Conservation (phyloP, 495 filamentous ascomycete species). For the Lichina pygmaea region DNA sequence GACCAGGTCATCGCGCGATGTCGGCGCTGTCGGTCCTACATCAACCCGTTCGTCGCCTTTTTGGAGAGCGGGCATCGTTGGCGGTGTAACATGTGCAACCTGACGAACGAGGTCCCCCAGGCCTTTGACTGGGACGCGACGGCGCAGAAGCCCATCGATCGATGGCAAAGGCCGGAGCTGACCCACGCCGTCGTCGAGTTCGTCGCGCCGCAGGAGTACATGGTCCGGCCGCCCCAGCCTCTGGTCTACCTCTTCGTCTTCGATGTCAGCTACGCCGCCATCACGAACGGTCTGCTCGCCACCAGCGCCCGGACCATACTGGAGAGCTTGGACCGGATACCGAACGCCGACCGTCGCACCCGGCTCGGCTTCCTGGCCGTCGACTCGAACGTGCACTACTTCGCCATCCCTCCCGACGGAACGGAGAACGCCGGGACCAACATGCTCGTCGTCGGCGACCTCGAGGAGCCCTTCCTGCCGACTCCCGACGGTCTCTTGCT, state of each 20-base stretch:
- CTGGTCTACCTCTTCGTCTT: constrained; percentile 95
- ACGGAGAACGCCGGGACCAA: constrained; percentile 55
- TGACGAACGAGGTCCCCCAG: constrained; percentile 95
- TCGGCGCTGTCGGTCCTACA: constrained; percentile 82
- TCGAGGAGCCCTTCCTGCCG: constrained; percentile 92
- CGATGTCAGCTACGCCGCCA: constrained; percentile 81
- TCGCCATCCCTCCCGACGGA: constrained; percentile 68
- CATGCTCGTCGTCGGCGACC: constrained; percentile 86
- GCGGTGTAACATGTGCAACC: constrained; percentile 98
- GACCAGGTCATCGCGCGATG: constrained; percentile 96
- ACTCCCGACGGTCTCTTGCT: constrained; percentile 85
- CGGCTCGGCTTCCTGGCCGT: constrained; percentile 87
- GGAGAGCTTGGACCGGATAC: constrained; percentile 88
- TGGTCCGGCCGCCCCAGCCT: constrained; percentile 92
- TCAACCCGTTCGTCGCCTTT: constrained; percentile 92
- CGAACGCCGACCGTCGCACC: constrained; percentile 82
- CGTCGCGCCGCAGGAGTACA: constrained; percentile 94
- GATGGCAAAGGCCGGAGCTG: constrained; percentile 71
- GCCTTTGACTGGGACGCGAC: constrained; percentile 95
- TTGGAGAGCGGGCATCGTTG: constrained; percentile 91
- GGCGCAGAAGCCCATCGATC: constrained; percentile 64
- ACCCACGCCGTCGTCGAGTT: constrained; percentile 93
- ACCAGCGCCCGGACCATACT: constrained; percentile 83
- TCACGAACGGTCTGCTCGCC: constrained; percentile 79
- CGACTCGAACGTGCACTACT: constrained; percentile 87